Evolutionary conservation across 2,329 filamentous ascomycete genomes (phyloP), one percentile per base, ranked within the genome.

Genomic region (Fusarium coicis): DNA sequence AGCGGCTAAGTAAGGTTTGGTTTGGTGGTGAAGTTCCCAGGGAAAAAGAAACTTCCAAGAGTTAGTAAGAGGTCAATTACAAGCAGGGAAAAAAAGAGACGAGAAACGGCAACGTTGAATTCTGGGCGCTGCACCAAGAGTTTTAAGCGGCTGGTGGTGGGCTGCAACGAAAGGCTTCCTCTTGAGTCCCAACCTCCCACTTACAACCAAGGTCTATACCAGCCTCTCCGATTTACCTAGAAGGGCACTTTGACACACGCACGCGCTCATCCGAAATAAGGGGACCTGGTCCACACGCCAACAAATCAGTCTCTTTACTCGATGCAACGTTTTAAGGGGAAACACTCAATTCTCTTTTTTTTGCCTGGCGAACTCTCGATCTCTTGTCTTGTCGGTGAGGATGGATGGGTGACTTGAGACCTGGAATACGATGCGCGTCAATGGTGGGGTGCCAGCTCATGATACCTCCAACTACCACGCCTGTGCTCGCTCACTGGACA

Each of bases 151-250:
- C 72, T 72, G 75, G 73, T 73, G 68, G 72, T 73, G 72, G 72
- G 74, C 63, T 74, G 64, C 68, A 39, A 66, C 54, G 67, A 70
- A 70, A 71, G 64, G 50, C 50, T 72, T 74, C 78, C 66, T 68
- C 67, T 62, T 44, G 63, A 64, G 58, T 77, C 80, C 80, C 80
- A 81, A 79, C 80, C 80, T 81, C 80, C 79, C 71, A 80, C 79
- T 80, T 80, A 79, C 75, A 61, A 43, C 58, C 37, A 78, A 52
- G 32, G 39, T 62, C 40, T 57, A 53, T 26, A 69, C 79, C 79
- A 81, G 68, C 80, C 80, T 79, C 80, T 78, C 63, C 65, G 74
- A 78, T 68, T 72, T 73, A 57, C 62, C 63, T 55, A 54, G 67
- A 70, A 54, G 58, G 68, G 68, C 34, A 56, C 69, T 68, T 71